Percentiles rank a stretch among this genome's conserved stretches.
Conservation (phyloP, 345 rosid genomes). For the Turnera subulata region DNA sequence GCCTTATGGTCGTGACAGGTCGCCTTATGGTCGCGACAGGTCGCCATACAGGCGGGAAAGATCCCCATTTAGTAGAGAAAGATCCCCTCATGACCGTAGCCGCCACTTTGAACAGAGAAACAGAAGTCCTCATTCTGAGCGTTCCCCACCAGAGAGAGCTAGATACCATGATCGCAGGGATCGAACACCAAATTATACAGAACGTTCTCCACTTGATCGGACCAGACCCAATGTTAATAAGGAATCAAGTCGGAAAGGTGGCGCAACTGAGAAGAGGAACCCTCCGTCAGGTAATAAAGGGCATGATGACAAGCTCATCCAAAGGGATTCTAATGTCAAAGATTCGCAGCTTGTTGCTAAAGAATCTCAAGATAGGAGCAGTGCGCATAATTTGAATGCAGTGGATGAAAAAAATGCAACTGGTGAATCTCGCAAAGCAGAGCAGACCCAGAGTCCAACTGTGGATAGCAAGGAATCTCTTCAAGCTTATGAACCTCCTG, state of each 20-base stretch:
- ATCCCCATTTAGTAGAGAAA: constrained; percentile 17
- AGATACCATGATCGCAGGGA: constrained; percentile 62
- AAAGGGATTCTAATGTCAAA: constrained; percentile 43
- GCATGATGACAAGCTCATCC: constrained; percentile 53
- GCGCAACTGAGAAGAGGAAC: constrained; percentile 51
- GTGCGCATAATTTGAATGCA: constrained; percentile 24
- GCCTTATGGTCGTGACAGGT: constrained; percentile 14
- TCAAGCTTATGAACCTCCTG: constrained; percentile 41
- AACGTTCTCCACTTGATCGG: constrained; percentile 61
- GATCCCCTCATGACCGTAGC: constrained; percentile 64
- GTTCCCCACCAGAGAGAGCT: constrained; percentile 55
- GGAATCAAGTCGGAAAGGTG: constrained; percentile 58
- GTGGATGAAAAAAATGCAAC: constrained; percentile 43
- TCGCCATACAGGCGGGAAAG: constrained; percentile 16
- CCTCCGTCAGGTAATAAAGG: constrained; percentile 45
- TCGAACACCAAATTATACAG: constrained; percentile 48
- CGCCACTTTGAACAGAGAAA: constrained; percentile 65
- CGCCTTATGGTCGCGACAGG: constrained; percentile 16
- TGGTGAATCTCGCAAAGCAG: constrained; percentile 49
- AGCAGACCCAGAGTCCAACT: constrained; percentile 38
- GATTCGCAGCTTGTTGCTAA: constrained; percentile 36
- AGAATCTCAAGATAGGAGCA: constrained; percentile 57
- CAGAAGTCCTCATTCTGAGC: constrained; percentile 71
- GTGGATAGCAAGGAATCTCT: constrained; percentile 41
- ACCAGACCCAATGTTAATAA: constrained; percentile 38